phyloP scores from a whole-genome alignment of 306 rosid species.

The Cicer cuneatum region DNA sequence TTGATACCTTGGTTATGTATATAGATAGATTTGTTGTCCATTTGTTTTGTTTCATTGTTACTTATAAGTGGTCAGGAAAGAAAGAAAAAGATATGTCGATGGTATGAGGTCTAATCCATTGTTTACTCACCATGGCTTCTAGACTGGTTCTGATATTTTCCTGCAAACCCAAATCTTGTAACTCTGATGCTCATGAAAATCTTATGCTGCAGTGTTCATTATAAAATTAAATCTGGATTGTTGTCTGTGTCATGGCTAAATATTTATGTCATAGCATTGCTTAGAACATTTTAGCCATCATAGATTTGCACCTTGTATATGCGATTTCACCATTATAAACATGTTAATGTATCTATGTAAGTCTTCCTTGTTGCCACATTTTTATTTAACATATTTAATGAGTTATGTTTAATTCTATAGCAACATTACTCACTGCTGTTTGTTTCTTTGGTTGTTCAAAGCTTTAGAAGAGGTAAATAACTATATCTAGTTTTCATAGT shows the following conservation, averaged over 20 bases:
- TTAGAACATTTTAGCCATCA: too few species aligned
- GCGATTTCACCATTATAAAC: constrained; percentile 9
- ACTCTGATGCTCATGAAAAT: constrained; percentile 7
- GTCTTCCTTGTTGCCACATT: constrained; percentile 7
- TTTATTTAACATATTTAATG: constrained; percentile 7
- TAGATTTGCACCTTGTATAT: background rate
- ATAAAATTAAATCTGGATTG: constrained; percentile 8
- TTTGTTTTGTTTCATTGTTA: constrained; percentile 32
- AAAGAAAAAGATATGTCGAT: constrained; percentile 11
- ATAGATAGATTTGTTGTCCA: constrained; percentile 9
- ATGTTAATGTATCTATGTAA: background rate
- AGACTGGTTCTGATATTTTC: constrained; percentile 13
- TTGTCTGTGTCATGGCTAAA: constrained; percentile 4
- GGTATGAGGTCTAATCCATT: background rate
- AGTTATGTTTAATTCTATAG: constrained; percentile 9
- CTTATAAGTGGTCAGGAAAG: constrained; percentile 6
- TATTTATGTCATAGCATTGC: background rate
- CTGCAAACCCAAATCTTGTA: background rate
- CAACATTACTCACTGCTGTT: background rate
- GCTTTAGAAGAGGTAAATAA: constrained; percentile 32
- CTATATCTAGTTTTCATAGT: background rate
- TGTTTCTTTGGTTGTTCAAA: constrained; percentile 16
- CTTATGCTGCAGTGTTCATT: background rate
- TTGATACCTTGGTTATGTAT: background rate
- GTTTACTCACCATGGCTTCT: constrained; percentile 24